These are phyloP conservation scores for Calonectria pauciramosa DNA, from an alignment of 2,329 filamentous ascomycete genomes.

Conservation along the genomic window DNA sequence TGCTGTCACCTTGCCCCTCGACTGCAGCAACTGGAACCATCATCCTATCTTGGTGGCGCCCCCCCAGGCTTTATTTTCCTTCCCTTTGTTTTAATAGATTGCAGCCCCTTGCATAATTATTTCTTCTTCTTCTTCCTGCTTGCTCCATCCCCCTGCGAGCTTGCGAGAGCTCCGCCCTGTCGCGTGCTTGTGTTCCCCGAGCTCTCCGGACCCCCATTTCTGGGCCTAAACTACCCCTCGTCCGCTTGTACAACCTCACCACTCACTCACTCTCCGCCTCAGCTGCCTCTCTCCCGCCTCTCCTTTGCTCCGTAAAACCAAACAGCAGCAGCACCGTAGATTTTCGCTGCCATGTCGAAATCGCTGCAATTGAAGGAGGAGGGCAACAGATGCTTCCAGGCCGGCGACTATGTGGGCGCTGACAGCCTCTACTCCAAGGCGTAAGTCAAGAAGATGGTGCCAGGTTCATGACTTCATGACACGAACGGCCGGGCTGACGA, in stretches of 20 bases:
- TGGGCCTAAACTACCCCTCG: neutral
- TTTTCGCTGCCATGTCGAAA: slow-evolving; percentile 47
- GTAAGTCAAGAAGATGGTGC: slow-evolving; percentile 59
- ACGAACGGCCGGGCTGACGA: neutral
- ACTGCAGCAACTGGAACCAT: neutral
- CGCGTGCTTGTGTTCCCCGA: slow-evolving; percentile 4
- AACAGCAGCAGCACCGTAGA: neutral
- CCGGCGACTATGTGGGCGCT: slow-evolving; percentile 74
- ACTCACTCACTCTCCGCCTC: neutral
- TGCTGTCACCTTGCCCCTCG: slow-evolving; percentile 9
- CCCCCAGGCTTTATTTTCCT: neutral
- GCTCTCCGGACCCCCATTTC: slow-evolving; percentile 5
- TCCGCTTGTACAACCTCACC: neutral
- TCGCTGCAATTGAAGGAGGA: slow-evolving; percentile 64
- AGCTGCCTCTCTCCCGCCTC: neutral
- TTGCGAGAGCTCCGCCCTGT: neutral
- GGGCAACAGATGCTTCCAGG: slow-evolving; percentile 76
- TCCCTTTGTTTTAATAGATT: neutral
- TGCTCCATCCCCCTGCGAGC: neutral
- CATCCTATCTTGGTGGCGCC: neutral
- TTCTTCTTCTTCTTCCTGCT: neutral
- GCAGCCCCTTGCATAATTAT: neutral
- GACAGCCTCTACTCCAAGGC: slow-evolving; percentile 81
- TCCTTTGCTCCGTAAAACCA: neutral
- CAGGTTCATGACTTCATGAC: slow-evolving; percentile 1